phyloP scores from a whole-genome alignment of 305 asterid species.

The Fraxinus albicans region DNA sequence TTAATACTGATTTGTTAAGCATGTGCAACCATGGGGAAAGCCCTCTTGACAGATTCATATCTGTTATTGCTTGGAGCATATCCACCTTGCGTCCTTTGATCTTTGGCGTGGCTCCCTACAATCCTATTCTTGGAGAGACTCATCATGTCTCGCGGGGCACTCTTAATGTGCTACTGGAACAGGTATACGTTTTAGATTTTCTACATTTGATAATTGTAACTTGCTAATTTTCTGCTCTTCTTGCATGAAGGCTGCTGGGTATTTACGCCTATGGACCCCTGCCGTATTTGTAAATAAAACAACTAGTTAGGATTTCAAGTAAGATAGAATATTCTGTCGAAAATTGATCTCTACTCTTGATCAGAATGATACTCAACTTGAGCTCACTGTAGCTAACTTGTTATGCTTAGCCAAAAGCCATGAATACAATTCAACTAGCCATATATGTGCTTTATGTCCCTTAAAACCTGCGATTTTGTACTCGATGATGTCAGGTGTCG shows the following conservation, averaged over 20 bases:
- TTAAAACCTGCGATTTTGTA: not conserved
- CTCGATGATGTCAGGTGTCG: constrained; percentile 47
- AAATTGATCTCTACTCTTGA: not conserved
- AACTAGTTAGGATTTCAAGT: not conserved
- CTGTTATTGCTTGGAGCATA: constrained; percentile 79
- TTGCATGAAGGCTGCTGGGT: not conserved
- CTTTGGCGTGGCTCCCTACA: constrained; percentile 83
- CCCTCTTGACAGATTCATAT: constrained; percentile 42
- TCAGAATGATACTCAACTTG: not conserved
- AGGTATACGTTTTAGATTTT: constrained; percentile 36
- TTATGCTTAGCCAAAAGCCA: not conserved
- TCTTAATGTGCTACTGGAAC: constrained; percentile 73
- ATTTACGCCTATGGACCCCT: not conserved
- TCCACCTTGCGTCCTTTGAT: constrained; percentile 68
- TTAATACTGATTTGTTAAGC: constrained; percentile 43
- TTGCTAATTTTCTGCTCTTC: not conserved
- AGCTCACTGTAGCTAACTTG: not conserved
- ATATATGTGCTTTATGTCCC: not conserved
- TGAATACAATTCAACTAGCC: not conserved
- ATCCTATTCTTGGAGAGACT: constrained; percentile 92
- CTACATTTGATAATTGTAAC: not conserved
- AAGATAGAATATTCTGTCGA: not conserved
- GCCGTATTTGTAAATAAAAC: not conserved
- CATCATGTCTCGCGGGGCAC: constrained; percentile 72
- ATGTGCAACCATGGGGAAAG: constrained; percentile 55